These are phyloP conservation scores for Cryptococcus jaspeensis DNA, from an alignment of 1,284 basidiomycete genomes.

Conservation along the genomic window DNA sequence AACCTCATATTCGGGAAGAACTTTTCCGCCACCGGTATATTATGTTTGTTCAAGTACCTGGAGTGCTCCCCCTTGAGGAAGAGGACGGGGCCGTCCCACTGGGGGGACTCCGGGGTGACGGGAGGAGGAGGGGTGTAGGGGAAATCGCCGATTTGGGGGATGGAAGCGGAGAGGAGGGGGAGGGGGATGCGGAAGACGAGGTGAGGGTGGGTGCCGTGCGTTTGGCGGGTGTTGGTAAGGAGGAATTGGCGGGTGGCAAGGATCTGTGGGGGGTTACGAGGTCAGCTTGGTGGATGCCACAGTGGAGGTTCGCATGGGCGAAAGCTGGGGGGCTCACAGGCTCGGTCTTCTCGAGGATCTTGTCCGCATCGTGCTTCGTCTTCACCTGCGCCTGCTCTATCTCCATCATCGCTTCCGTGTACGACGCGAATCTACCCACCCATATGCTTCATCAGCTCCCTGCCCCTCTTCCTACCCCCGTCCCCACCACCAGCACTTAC, in stretches of 20 bases:
- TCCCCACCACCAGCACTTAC: no score
- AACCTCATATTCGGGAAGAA: constrained; percentile 56
- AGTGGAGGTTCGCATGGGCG: not conserved
- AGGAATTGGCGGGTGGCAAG: constrained; percentile 58
- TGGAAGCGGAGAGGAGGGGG: constrained; percentile 49
- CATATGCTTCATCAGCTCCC: not conserved
- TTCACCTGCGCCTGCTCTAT: constrained; percentile 52
- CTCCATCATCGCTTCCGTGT: constrained; percentile 55
- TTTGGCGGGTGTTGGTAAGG: constrained; percentile 56
- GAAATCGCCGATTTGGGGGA: constrained; percentile 57
- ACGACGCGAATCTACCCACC: constrained; percentile 47
- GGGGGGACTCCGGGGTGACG: constrained; percentile 23
- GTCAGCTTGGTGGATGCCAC: constrained; percentile 23
- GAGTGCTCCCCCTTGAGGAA: constrained; percentile 58
- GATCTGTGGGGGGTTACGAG: constrained; percentile 34
- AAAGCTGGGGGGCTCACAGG: constrained; percentile 33
- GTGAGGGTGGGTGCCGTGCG: constrained; percentile 21
- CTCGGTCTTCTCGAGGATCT: constrained; percentile 54
- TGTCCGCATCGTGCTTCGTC: constrained; percentile 56
- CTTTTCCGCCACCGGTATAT: constrained; percentile 53
- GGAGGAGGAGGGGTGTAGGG: constrained; percentile 52
- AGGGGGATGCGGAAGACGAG: constrained; percentile 57
- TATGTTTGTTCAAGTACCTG: constrained; percentile 57
- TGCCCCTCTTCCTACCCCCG: no score
- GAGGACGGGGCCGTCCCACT: constrained; percentile 54